These are phyloP conservation scores for Pythium phragmiticola DNA, from an alignment of 352 stramenopile genomes.

Conservation along the genomic window DNA sequence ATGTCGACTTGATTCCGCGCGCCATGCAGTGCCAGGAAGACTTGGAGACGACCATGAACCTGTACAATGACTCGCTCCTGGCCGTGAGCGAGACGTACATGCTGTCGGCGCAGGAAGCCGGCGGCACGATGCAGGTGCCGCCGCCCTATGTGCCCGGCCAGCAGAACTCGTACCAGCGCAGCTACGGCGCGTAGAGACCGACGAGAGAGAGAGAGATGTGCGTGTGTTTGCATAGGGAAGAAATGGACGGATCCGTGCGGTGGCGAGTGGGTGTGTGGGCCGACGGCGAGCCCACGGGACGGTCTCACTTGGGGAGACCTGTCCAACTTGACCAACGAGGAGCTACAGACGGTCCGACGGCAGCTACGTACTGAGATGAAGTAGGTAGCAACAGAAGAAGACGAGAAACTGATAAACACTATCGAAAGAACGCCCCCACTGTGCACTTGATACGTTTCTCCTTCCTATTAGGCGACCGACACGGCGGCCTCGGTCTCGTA, in stretches of 20 bases:
- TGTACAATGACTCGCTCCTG: constrained; percentile 89
- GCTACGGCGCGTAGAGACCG: constrained; percentile 70
- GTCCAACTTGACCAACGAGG: too few relatives aligned
- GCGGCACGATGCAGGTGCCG: constrained; percentile 49
- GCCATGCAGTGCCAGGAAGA: constrained; percentile 89
- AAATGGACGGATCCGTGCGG: too few relatives aligned
- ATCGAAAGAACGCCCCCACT: not conserved
- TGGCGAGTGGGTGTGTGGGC: not conserved
- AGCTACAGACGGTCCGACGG: too few relatives aligned
- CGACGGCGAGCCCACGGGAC: not conserved
- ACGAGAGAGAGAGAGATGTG: not conserved
- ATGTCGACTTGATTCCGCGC: constrained; percentile 83
- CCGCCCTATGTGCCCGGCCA: constrained; percentile 86
- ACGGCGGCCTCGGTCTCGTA: constrained; percentile 27
- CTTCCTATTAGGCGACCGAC: not conserved
- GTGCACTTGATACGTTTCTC: not conserved
- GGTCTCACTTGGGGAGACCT: too few relatives aligned
- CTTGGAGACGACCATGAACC: constrained; percentile 81
- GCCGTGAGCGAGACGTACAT: constrained; percentile 86
- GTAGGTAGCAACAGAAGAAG: too few relatives aligned
- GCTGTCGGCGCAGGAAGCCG: constrained; percentile 68
- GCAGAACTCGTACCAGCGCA: constrained; percentile 89
- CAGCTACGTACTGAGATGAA: too few relatives aligned
- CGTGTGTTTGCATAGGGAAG: constrained; percentile 2
- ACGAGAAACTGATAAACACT: too few relatives aligned